Base-by-base conservation (phyloP, 139 green algal genomes). In the Chloropicon primus region DNA sequence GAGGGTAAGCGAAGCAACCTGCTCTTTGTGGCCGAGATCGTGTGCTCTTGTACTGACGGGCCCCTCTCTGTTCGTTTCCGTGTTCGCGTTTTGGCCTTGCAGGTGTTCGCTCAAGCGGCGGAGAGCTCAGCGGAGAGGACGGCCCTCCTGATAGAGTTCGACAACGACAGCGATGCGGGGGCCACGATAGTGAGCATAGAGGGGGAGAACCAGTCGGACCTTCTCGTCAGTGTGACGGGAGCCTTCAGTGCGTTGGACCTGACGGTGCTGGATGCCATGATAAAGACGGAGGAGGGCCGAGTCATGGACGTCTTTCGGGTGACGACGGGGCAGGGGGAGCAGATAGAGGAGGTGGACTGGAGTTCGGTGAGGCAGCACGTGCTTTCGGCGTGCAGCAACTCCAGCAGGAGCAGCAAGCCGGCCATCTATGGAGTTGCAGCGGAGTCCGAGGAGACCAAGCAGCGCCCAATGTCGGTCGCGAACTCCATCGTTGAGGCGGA, bases 381-480 rank as follows among this genome's bases (percentile, higher is more conserved):
- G 25, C 22, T 72, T 17, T 23, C 75, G n/a, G 27, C 27, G n/a
- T 77, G 75, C 28, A 22, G 53, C 23, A 29, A 22, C 21, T 71
- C 21, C 53, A 27, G 74, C 74, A 81, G 85, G 77, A 89, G 81
- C 79, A 88, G 76, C 76, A 86, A 87, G 82, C 92, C 92, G 22
- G 83, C 87, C 80, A 97, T 97, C 54, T 94, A 94, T 72, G 92
- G 92, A 29, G 85, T 89, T 5, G 85, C 88, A 10, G 86, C 89
- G 1, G 85, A 80, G 22, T 82, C 83, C 1, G 89, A 96, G 53
- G 83, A 87, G 24, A 75, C 89, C 80, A 83, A 86, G 62, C 78
- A 89, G 28, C 77, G 82, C 17, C 82, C 81, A 5, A 78, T 89
- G 24, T 84, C 74, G 21, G 71, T 17, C 27, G 82, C 23, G 0